Evolutionary conservation across 305 asterid species (phyloP).

Genomic region (Fraxinus dipetala): DNA sequence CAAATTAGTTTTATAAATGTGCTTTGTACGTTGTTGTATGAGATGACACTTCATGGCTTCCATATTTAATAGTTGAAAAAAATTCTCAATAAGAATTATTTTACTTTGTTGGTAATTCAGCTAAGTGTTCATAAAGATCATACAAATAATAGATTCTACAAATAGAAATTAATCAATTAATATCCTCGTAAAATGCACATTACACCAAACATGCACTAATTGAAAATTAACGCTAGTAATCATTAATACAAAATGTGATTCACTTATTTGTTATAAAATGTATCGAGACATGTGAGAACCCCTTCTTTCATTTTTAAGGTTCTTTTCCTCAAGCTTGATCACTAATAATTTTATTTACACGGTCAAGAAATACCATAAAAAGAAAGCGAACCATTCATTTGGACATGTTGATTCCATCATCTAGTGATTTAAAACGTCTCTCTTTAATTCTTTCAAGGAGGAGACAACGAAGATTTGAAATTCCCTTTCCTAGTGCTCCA

Average conservation of each 20-base stretch:
- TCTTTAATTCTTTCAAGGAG: not conserved
- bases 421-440: not conserved
- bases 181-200: not conserved
- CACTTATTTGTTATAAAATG: not conserved
- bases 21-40: not conserved
- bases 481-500: not conserved
- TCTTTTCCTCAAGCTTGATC: not conserved
- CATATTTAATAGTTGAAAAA: not conserved
- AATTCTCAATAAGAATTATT: no score
- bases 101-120: not conserved
- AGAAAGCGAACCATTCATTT: no score
- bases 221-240: not conserved
- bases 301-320: not conserved
- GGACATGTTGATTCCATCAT: no score
- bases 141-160: no score
- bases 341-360: no score
- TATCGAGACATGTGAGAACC: not conserved
- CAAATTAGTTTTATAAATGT: not conserved
- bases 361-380: not conserved
- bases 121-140: not conserved
- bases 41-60: not conserved
- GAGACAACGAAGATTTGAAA: not conserved
- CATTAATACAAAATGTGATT: not conserved
- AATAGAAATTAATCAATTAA: no score
- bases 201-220: not conserved